A percentile compares a stretch with the other conserved stretches of the same genome.
Evolutionary conservation across 2,329 filamentous ascomycete genomes (phyloP).

Genomic region (Grosmannia huntii): DNA sequence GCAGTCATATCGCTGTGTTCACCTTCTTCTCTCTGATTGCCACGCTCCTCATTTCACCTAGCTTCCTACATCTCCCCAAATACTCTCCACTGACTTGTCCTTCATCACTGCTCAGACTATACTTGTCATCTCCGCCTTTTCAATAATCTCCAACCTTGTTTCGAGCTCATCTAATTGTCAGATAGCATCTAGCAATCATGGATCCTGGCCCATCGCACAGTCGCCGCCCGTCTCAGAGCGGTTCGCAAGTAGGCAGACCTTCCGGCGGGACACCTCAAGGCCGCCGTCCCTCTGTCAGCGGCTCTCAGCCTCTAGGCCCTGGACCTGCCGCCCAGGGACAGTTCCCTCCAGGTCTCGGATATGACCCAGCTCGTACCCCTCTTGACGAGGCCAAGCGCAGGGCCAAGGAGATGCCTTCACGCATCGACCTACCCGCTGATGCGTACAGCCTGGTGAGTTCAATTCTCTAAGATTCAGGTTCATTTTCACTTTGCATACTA

Average conservation of each 20-base stretch:
- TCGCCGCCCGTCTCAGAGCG: conserved; percentile 4
- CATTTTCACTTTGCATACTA: no score
- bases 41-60: neutral
- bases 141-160: neutral
- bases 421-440: conserved; percentile 46
- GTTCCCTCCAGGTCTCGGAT: conserved; percentile 21
- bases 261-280: neutral
- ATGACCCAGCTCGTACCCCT: conserved; percentile 27
- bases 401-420: conserved; percentile 22
- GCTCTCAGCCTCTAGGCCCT: neutral
- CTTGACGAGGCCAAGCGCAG: conserved; percentile 9
- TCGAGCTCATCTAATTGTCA: neutral
- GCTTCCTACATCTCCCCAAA: neutral
- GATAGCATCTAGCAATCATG: neutral
- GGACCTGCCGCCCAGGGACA: neutral
- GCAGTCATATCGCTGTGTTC: neutral
- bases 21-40: neutral
- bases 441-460: conserved; percentile 33
- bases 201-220: neutral
- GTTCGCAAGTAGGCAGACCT: conserved; percentile 3
- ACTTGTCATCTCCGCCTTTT: neutral
- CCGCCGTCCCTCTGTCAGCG: conserved; percentile 1
- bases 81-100: no score
- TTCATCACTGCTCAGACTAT: neutral
- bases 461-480: neutral